A percentile compares a stretch with the other conserved stretches of the same genome.
These are phyloP conservation scores for Taphrina wiesneri DNA, from an alignment of 1,139 yeast genomes.

Conservation along the genomic window DNA sequence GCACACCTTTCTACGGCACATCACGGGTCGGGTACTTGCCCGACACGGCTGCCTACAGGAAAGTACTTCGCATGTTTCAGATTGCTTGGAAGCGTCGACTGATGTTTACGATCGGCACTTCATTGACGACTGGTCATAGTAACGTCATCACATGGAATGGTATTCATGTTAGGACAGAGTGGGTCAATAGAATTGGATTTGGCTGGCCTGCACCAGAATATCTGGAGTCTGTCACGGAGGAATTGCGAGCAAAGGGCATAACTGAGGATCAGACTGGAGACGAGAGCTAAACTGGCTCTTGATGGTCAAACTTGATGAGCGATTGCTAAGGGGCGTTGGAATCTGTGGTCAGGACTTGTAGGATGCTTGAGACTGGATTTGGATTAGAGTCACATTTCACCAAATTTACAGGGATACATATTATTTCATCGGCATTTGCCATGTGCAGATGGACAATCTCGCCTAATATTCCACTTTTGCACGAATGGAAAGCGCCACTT, in stretches of 20 bases:
- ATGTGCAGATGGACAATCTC: neutral
- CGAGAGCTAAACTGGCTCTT: neutral
- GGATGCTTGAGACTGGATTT: no score
- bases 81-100: conserved; percentile 18
- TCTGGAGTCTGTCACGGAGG: conserved; percentile 20
- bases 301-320: neutral
- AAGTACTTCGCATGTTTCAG: conserved; percentile 19
- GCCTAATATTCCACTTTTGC: neutral
- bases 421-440: neutral
- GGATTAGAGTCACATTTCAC: no score
- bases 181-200: conserved; percentile 11
- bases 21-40: conserved; percentile 17
- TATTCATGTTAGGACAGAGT: conserved; percentile 20
- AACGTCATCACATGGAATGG: conserved; percentile 25
- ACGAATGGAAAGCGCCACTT: neutral
- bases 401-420: no score
- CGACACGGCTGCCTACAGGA: conserved; percentile 5
- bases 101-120: conserved; percentile 26
- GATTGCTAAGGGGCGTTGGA: neutral
- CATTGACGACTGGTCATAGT: conserved; percentile 11
- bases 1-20: conserved; percentile 3
- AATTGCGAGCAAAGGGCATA: conserved; percentile 11
- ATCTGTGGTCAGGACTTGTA: no score
- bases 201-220: conserved; percentile 25
- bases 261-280: conserved; percentile 13